Evolutionary conservation across 2,329 filamentous ascomycete species (phyloP).

Genomic region (Cryphonectria radicalis): DNA sequence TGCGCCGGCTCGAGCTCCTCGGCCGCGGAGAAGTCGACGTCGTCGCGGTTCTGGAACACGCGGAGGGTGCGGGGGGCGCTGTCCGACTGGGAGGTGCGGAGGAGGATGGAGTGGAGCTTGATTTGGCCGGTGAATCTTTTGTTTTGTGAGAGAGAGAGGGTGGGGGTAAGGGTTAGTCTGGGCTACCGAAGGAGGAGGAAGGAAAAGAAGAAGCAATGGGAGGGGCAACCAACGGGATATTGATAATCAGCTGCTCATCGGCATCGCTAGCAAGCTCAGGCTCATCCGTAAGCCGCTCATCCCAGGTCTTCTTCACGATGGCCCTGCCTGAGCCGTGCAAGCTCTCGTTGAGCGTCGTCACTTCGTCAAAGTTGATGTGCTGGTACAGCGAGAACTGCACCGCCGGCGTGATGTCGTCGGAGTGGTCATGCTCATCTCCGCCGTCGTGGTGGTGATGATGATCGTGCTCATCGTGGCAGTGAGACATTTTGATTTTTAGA

Average conservation of each 20-base stretch:
- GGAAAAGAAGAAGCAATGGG: not conserved
- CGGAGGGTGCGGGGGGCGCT: constrained; percentile 82
- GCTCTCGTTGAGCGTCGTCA: constrained; percentile 85
- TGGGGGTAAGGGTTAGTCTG: constrained; percentile 1
- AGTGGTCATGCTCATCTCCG: constrained; percentile 77
- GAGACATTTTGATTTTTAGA: constrained; percentile 33
- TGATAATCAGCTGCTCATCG: constrained; percentile 93
- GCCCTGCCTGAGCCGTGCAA: constrained; percentile 68
- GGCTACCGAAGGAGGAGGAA: not conserved
- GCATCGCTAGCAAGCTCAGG: constrained; percentile 84
- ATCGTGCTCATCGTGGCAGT: constrained; percentile 42
- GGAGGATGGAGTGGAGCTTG: constrained; percentile 85
- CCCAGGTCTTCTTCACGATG: constrained; percentile 90
- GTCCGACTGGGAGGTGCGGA: constrained; percentile 74
- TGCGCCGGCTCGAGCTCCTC: constrained; percentile 74
- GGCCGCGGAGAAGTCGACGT: constrained; percentile 82
- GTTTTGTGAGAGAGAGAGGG: not conserved
- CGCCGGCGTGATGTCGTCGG: constrained; percentile 88
- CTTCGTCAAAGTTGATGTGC: constrained; percentile 85
- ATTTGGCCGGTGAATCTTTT: constrained; percentile 81
- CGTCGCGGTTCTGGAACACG: constrained; percentile 83
- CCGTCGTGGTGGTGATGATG: constrained; percentile 60
- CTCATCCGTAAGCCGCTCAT: constrained; percentile 69
- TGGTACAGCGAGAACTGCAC: constrained; percentile 90
- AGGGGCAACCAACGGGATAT: constrained; percentile 71